Evolutionary conservation across 805 yeast genomes (phyloP), one percentile per base, ranked within the genome.

Genomic region (Candida verbasci): DNA sequence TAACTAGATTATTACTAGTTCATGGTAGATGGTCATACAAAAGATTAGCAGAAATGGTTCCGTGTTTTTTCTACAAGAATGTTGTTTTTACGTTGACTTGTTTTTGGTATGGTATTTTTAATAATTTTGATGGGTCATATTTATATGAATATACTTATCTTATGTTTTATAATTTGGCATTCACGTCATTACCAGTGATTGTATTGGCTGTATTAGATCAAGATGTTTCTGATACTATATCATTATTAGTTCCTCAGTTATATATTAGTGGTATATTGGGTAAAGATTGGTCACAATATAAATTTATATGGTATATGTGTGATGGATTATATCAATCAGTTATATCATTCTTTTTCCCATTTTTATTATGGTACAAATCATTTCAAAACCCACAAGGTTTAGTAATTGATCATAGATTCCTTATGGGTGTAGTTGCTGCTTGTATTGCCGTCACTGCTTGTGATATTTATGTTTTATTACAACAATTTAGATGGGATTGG

Each of bases 1-100:
- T 84, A 46, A 68, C 78, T 2, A 60, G 88, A 44, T 63, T 84
- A 44, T 60, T 85, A 31, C 60, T 84, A 35, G 86, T 82, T 24
- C 94, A 84, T 55, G 94, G 94, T n/a, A 70, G 88, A 36, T 85
- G 89, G 88, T 80, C 87, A 0, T 84, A 82, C 53, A 76, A 74
- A 47, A 63, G 94, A 41, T 60, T 85, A 27, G 78, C 86, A 0
- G 88, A 81, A 52, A 79, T 83, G 88, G 72, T 83, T 44, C 86
- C 88, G 17, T 78, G 83, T 53, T 79, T 84, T 62, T 82, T 84
- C 50, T 84, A 79, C 66, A 83, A 84, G 59, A 84, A 84, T 56
- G 78, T 80, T 37, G 76, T 80, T 33, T 85, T 82, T 58, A 81
- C 88, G 9, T 54, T 83, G 54, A 75, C 88, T 3, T 67, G 80